phyloP scores from a whole-genome alignment of 129 eudicot genomes.

The Smallanthus sonchifolius region DNA sequence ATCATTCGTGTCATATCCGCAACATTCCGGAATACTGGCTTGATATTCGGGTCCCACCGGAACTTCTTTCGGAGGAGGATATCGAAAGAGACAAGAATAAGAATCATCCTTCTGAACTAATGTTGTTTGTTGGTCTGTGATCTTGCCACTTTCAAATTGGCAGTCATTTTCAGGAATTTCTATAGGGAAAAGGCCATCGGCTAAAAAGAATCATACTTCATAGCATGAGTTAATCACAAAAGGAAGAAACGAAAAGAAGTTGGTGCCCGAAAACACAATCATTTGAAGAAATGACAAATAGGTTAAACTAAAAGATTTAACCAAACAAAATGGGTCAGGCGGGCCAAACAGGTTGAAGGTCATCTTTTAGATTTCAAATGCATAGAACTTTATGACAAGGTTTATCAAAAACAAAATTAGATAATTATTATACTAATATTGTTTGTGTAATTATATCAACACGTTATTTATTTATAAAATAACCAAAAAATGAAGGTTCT shows the following conservation, averaged over 20 bases:
- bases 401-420: too few species aligned
- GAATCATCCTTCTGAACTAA: slow-evolving; percentile 38
- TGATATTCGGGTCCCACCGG: slow-evolving; percentile 56
- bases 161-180: not conserved
- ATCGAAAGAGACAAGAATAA: slow-evolving; percentile 41
- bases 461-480: too few species aligned
- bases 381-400: too few species aligned
- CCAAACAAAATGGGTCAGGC: not conserved
- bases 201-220: slow-evolving; percentile 32
- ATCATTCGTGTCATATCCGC: not conserved
- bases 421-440: too few species aligned
- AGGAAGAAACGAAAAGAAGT: not conserved
- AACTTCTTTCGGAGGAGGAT: slow-evolving; percentile 47
- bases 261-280: not conserved
- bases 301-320: not conserved
- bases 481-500: too few species aligned
- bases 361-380: too few species aligned
- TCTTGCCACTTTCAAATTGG: slow-evolving; percentile 28
- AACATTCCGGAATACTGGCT: slow-evolving; percentile 57
- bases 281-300: not conserved
- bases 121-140: slow-evolving; percentile 24
- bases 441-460: too few species aligned
- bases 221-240: slow-evolving; percentile 22
- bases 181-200: slow-evolving; percentile 20
- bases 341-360: not conserved